phyloP scores from a whole-genome alignment of 2,329 filamentous ascomycete species.

The Pyrenochaeta sp. region DNA sequence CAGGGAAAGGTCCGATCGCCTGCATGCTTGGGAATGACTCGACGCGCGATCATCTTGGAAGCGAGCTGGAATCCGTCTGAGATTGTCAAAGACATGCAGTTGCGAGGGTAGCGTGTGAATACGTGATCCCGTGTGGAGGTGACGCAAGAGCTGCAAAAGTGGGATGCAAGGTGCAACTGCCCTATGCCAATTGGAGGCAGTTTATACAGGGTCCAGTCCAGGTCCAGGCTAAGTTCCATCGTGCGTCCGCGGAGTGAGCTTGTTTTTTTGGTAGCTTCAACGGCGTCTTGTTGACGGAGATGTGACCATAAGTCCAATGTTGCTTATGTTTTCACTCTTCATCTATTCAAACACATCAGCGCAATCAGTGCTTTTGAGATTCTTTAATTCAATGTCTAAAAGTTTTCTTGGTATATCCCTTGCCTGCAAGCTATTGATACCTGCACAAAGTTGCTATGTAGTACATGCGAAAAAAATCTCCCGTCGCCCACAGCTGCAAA shows the following conservation, averaged over 20 bases:
- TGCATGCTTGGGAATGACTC: background rate
- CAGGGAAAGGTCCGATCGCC: constrained; percentile 1
- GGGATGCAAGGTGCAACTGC: background rate
- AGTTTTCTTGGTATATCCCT: constrained; percentile 7
- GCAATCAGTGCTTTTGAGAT: background rate
- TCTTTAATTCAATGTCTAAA: constrained; percentile 6
- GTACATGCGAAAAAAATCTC: constrained; percentile 7
- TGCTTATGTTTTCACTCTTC: background rate
- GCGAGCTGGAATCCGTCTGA: background rate
- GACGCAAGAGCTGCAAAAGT: constrained; percentile 13
- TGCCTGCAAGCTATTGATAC: constrained; percentile 12
- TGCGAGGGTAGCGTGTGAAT: background rate
- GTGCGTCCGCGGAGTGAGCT: background rate
- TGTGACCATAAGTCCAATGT: background rate
- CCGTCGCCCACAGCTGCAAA: constrained; percentile 3
- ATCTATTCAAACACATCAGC: no score
- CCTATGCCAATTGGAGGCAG: constrained; percentile 2
- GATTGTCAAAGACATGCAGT: background rate
- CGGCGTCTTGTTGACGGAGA: background rate
- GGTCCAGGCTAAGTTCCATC: background rate
- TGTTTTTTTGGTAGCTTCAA: background rate
- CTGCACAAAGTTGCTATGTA: constrained; percentile 4
- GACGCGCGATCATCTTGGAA: background rate
- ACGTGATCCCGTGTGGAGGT: constrained; percentile 19
- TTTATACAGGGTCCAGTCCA: background rate